These are phyloP conservation scores for Penicillium sp. DNA, from an alignment of 2,329 filamentous ascomycete species.

Conservation along the genomic window DNA sequence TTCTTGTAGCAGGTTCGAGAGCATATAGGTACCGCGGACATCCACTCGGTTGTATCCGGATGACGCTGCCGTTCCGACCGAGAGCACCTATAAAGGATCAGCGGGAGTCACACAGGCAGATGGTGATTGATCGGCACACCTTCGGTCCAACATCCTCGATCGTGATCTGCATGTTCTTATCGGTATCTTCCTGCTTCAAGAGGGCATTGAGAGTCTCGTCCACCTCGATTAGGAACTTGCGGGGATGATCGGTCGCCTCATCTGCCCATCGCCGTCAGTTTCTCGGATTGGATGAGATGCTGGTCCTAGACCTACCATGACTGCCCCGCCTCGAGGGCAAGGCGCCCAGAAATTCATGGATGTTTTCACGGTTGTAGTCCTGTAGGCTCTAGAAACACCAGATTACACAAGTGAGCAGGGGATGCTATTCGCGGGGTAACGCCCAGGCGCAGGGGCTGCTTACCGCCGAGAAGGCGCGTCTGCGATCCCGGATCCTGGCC, in stretches of 20 bases:
- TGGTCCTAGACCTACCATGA: slow-evolving; percentile 37
- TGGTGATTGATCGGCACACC: slow-evolving; percentile 45
- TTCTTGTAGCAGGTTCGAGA: slow-evolving; percentile 94
- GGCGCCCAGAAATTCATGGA: slow-evolving; percentile 35
- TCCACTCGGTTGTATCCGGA: slow-evolving; percentile 85
- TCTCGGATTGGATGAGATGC: background rate
- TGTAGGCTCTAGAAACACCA: slow-evolving; percentile 35
- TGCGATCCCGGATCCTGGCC: slow-evolving; percentile 45
- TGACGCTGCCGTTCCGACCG: slow-evolving; percentile 78
- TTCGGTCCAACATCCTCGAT: slow-evolving; percentile 95
- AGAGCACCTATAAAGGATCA: slow-evolving; percentile 61
- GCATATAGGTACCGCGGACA: slow-evolving; percentile 92
- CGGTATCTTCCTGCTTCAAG: slow-evolving; percentile 83
- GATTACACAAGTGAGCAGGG: slow-evolving; percentile 13
- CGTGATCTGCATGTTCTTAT: slow-evolving; percentile 93
- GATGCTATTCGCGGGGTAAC: slow-evolving; percentile 14
- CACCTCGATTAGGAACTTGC: slow-evolving; percentile 83
- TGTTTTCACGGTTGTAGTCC: slow-evolving; percentile 37
- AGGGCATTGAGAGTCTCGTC: slow-evolving; percentile 77
- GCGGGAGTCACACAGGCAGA: background rate
- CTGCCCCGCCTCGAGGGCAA: slow-evolving; percentile 42
- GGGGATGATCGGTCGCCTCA: slow-evolving; percentile 65
- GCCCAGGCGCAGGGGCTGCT: slow-evolving; percentile 26
- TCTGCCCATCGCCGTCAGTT: slow-evolving; percentile 53
- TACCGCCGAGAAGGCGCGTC: slow-evolving; percentile 58